Conservation (phyloP, 176 grass and related monocot genomes). For the Rhynchospora pubera region DNA sequence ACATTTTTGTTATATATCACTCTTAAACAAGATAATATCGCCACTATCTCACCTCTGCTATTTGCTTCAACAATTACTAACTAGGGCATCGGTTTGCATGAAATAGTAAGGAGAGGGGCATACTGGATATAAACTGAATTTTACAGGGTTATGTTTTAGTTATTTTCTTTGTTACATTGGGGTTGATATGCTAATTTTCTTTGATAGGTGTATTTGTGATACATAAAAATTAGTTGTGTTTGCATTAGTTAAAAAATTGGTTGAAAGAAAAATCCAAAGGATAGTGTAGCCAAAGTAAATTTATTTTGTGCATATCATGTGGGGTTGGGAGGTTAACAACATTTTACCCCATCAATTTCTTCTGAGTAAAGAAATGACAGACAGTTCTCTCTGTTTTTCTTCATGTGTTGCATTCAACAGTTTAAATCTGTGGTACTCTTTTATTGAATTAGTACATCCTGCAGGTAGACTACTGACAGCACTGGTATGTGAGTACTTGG, state of each 20-base stretch:
- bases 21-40: too few relatives aligned
- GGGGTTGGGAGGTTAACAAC: background rate
- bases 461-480: slow-evolving; percentile 83
- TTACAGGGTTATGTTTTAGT: background rate
- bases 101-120: background rate
- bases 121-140: background rate
- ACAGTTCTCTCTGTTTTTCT: background rate
- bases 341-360: background rate
- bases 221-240: background rate
- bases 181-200: background rate
- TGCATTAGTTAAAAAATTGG: background rate
- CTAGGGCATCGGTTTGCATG: background rate
- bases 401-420: slow-evolving; percentile 6
- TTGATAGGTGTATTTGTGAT: background rate
- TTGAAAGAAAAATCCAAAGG: background rate
- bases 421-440: background rate
- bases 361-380: background rate
- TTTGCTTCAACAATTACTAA: background rate
- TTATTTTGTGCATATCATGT: background rate
- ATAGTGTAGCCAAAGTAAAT: background rate
- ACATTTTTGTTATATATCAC: too few relatives aligned
- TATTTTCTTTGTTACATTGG: background rate
- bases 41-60: background rate
- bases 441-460: slow-evolving; percentile 16
- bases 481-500: slow-evolving; percentile 81